Percentiles rank a stretch among this genome's conserved stretches.
phyloP scores from a whole-genome alignment of 805 yeast species.

The Candida sanyiensis region DNA sequence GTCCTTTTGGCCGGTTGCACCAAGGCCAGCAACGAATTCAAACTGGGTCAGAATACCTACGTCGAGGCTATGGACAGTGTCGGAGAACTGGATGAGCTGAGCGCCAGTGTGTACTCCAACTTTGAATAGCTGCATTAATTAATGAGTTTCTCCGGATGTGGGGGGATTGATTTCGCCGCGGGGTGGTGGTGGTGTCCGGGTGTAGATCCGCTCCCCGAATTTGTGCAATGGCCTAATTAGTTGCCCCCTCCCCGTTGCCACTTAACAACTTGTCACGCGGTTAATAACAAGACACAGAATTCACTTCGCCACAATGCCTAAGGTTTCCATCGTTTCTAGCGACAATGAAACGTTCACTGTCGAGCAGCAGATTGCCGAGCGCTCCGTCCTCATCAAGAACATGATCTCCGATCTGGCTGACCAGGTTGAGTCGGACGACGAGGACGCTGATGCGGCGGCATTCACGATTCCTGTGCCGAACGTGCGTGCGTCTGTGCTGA shows the following conservation, averaged over 20 bases:
- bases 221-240: too few species aligned
- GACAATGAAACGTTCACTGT: conserved; percentile 79
- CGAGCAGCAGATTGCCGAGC: conserved; percentile 77
- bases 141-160: not conserved
- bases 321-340: conserved; percentile 59
- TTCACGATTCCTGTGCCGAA: conserved; percentile 86
- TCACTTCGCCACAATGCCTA: conserved; percentile 19
- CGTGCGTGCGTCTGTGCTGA: conserved; percentile 79
- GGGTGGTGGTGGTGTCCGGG: too few species aligned
- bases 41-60: conserved; percentile 35
- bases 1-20: conserved; percentile 63
- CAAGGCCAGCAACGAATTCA: conserved; percentile 54
- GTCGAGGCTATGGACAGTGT: conserved; percentile 41
- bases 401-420: conserved; percentile 67
- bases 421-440: conserved; percentile 34
- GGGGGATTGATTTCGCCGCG: too few species aligned
- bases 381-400: conserved; percentile 78
- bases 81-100: conserved; percentile 73
- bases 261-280: too few species aligned
- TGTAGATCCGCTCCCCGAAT: too few species aligned
- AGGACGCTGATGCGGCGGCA: conserved; percentile 43
- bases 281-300: too few species aligned
- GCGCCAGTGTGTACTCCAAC: conserved; percentile 87
- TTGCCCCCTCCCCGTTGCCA: too few species aligned
- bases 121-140: conserved; percentile 31